Conservation (phyloP, 75 land plant species). For the Adiantum capillusveneris region DNA sequence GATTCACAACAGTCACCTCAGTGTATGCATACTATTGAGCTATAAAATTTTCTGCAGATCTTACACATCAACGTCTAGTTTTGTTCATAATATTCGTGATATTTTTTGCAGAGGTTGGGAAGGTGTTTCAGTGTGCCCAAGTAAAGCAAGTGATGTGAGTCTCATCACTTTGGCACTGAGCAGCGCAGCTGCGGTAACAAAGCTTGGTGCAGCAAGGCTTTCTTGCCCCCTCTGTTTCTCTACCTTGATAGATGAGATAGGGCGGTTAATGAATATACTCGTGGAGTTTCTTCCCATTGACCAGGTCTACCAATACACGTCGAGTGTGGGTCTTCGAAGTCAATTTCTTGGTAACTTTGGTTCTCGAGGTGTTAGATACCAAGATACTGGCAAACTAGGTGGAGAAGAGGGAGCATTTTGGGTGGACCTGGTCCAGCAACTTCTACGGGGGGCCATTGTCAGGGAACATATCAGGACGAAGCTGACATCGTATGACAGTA, state of each 20-base stretch:
- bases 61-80: conserved; percentile 13
- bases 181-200: conserved; percentile 64
- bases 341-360: conserved; percentile 91
- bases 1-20: conserved; percentile 56
- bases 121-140: conserved; percentile 32
- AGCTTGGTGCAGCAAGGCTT: conserved; percentile 85
- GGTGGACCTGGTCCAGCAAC: conserved; percentile 76
- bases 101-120: conserved; percentile 35
- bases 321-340: conserved; percentile 60
- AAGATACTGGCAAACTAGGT: conserved; percentile 21
- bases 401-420: conserved; percentile 74
- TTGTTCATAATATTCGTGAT: background rate
- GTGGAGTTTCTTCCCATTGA: conserved; percentile 57
- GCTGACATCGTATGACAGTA: conserved; percentile 73
- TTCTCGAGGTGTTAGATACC: conserved; percentile 53
- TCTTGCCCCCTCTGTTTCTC: conserved; percentile 68
- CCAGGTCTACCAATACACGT: conserved; percentile 56
- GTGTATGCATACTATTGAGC: conserved; percentile 32
- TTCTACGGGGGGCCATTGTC: conserved; percentile 65
- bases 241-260: conserved; percentile 57
- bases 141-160: conserved; percentile 57
- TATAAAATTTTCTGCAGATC: background rate
- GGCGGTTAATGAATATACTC: conserved; percentile 77
- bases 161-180: conserved; percentile 73
- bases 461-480: conserved; percentile 83